phyloP scores from a whole-genome alignment of 2,329 filamentous ascomycete species.

The Periglandula ipomoeae region DNA sequence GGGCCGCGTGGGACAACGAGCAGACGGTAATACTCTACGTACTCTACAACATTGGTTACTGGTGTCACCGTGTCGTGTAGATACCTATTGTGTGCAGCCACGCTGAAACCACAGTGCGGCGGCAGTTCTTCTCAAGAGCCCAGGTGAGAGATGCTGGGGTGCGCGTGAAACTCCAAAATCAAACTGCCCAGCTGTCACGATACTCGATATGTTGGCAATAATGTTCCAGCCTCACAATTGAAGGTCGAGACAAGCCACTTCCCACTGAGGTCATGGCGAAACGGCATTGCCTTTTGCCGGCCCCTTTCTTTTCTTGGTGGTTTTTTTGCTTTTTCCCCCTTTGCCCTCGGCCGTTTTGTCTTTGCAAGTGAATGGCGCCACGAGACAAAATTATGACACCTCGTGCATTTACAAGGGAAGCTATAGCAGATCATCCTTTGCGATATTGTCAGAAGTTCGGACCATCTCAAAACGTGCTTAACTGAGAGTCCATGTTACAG shows the following conservation, averaged over 20 bases:
- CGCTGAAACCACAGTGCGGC: no score
- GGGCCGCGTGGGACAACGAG: not conserved
- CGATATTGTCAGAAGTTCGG: not conserved
- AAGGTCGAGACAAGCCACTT: not conserved
- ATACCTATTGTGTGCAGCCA: not conserved
- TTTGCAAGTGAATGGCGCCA: no score
- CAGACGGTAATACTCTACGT: not conserved
- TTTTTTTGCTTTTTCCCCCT: no score
- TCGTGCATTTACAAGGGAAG: not conserved
- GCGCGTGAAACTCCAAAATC: no score
- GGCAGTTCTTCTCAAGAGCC: no score
- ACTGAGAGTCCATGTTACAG: not conserved
- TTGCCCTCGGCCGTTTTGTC: not conserved
- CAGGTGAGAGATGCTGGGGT: no score
- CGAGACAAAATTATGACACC: not conserved
- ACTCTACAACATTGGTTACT: not conserved
- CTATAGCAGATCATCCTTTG: not conserved
- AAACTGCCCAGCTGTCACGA: no score
- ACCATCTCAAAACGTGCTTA: not conserved
- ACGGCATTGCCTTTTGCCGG: not conserved
- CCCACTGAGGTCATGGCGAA: not conserved
- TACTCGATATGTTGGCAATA: no score
- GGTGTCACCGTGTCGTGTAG: not conserved
- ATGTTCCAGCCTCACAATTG: no score
- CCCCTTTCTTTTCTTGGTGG: not conserved